phyloP scores from a whole-genome alignment of 1,284 basidiomycete genomes.

The Vanrija sp. region DNA sequence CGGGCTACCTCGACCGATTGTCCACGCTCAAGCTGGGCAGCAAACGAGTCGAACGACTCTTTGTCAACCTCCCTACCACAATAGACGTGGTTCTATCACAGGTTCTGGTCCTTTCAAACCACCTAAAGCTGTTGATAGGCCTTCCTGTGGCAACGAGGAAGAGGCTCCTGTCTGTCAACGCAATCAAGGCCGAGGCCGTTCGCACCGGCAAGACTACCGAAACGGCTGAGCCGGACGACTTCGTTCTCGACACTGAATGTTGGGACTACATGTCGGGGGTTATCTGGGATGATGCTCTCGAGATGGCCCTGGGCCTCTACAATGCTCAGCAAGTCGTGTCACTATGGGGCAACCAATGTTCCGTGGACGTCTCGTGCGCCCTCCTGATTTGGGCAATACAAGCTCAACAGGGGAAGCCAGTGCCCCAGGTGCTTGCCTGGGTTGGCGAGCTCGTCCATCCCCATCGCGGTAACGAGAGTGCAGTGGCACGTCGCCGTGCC shows the following conservation, averaged over 20 bases:
- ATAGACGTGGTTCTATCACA: slow-evolving; percentile 18
- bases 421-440: slow-evolving; percentile 10
- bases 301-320: slow-evolving; percentile 24
- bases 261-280: slow-evolving; percentile 11
- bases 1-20: slow-evolving; percentile 18
- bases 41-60: slow-evolving; percentile 7
- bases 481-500: slow-evolving; percentile 1
- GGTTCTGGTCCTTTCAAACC: slow-evolving; percentile 10
- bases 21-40: slow-evolving; percentile 2
- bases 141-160: slow-evolving; percentile 12
- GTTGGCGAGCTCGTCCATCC: slow-evolving; percentile 1
- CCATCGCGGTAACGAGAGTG: slow-evolving; percentile 7
- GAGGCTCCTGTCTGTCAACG: not conserved
- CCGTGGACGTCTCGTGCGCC: slow-evolving; percentile 14
- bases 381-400: slow-evolving; percentile 20
- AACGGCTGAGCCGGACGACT: slow-evolving; percentile 6
- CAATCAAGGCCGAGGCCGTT: slow-evolving; percentile 1
- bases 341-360: slow-evolving; percentile 18
- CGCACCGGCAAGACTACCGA: not conserved
- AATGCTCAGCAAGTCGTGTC: slow-evolving; percentile 28
- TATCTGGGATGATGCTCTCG: slow-evolving; percentile 24
- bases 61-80: slow-evolving; percentile 1
- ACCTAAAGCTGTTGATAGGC: slow-evolving; percentile 11
- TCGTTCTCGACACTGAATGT: slow-evolving; percentile 3
- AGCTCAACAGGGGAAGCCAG: slow-evolving; percentile 1